These are phyloP conservation scores for Shiraia sp. DNA, from an alignment of 2,329 filamentous ascomycete genomes.

Conservation along the genomic window DNA sequence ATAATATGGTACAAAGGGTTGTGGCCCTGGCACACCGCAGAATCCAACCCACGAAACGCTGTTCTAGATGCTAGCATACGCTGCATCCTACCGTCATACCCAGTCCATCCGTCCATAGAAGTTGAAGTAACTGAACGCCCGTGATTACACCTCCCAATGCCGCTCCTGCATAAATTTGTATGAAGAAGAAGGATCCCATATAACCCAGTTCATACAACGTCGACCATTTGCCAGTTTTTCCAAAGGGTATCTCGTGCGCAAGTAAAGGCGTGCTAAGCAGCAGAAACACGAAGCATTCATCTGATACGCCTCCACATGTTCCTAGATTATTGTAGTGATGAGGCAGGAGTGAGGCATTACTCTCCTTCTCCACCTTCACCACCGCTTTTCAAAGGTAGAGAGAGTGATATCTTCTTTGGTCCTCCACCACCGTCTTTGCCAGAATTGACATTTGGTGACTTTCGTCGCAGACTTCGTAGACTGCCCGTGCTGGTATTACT, in stretches of 20 bases:
- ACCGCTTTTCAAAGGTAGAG: constrained; percentile 45
- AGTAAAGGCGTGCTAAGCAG: constrained; percentile 26
- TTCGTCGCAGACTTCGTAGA: constrained; percentile 46
- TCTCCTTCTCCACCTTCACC: constrained; percentile 37
- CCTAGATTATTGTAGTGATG: constrained; percentile 4
- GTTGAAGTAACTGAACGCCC: constrained; percentile 23
- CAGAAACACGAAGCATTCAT: constrained; percentile 23
- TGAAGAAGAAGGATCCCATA: constrained; percentile 19
- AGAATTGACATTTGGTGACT: constrained; percentile 47
- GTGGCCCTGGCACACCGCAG: constrained; percentile 12
- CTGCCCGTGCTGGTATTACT: constrained; percentile 41
- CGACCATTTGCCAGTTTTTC: constrained; percentile 26
- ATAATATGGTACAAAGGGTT: constrained; percentile 28
- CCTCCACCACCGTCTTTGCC: constrained; percentile 47
- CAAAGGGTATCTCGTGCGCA: constrained; percentile 42
- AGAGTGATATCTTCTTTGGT: constrained; percentile 48
- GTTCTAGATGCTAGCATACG: constrained; percentile 14
- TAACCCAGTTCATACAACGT: constrained; percentile 41
- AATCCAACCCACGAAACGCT: constrained; percentile 12
- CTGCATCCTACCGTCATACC: constrained; percentile 20
- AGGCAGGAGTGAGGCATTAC: constrained; percentile 13
- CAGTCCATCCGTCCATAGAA: constrained; percentile 6
- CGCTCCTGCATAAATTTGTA: constrained; percentile 23
- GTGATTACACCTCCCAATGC: constrained; percentile 35
- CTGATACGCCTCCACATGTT: constrained; percentile 12